Evolutionary conservation across 2,329 filamentous ascomycete species (phyloP).

Genomic region (Didymella pomorum): DNA sequence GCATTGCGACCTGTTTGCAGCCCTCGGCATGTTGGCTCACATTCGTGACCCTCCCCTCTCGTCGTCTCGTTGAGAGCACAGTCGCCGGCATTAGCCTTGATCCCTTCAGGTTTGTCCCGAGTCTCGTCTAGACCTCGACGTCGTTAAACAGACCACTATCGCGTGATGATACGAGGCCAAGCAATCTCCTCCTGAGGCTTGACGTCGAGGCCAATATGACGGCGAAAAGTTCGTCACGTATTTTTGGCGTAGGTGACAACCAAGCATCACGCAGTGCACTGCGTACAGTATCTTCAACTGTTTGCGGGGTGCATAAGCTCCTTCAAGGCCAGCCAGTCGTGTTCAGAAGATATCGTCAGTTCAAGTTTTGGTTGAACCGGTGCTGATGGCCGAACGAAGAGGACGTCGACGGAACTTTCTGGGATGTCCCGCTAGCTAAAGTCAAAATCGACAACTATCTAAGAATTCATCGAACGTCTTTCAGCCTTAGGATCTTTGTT

Average conservation of each 20-base stretch:
- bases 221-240: not conserved
- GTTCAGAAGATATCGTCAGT: not conserved
- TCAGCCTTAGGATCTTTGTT: not conserved
- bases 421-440: not conserved
- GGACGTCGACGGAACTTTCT: not conserved
- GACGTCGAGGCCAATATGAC: not conserved
- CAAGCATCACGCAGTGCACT: not conserved
- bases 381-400: not conserved
- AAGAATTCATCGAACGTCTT: not conserved
- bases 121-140: not conserved
- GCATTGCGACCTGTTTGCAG: slow-evolving; percentile 2
- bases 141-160: not conserved
- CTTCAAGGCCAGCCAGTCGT: not conserved
- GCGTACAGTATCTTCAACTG: not conserved
- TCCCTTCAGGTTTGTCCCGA: not conserved
- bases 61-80: not conserved
- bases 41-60: not conserved
- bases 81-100: not conserved
- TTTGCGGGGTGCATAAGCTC: slow-evolving; percentile 1
- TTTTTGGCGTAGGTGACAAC: not conserved
- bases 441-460: not conserved
- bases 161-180: not conserved
- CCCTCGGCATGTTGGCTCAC: not conserved
- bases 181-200: not conserved
- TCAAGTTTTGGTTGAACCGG: not conserved